Evolutionary conservation across 1,284 basidiomycete genomes (phyloP).

Genomic region (Microbotryomycetes sp.): DNA sequence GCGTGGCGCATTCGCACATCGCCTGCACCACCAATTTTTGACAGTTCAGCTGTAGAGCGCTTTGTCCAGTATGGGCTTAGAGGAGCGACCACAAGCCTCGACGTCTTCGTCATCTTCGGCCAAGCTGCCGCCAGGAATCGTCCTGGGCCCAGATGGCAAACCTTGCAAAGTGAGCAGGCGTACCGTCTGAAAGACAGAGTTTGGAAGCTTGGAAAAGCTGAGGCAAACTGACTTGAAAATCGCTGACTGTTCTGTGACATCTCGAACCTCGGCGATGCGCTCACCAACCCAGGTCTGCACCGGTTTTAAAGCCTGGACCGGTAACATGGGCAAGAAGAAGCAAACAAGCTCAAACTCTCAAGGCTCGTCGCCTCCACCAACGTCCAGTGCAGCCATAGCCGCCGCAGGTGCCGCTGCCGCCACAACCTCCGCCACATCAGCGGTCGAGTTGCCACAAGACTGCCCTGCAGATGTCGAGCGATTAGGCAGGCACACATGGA

Average conservation of each 20-base stretch:
- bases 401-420: conserved; percentile 41
- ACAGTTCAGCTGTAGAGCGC: no score
- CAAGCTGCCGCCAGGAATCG: conserved; percentile 52
- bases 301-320: conserved; percentile 32
- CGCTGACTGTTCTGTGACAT: neutral
- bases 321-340: conserved; percentile 13
- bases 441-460: conserved; percentile 52
- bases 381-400: conserved; percentile 46
- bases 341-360: conserved; percentile 35
- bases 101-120: neutral
- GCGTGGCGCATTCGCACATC: no score
- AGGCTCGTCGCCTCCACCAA: neutral
- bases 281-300: conserved; percentile 30
- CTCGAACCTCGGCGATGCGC: neutral
- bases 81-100: neutral
- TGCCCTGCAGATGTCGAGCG: conserved; percentile 83
- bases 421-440: conserved; percentile 22
- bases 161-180: conserved; percentile 86
- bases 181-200: conserved; percentile 61
- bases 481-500: conserved; percentile 87
- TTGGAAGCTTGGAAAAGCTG: neutral
- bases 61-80: neutral
- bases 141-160: conserved; percentile 84
- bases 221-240: neutral
- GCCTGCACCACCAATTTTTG: no score